Evolutionary conservation across 306 rosid species (phyloP), one percentile per base, ranked within the genome.

Genomic region (Comarum palustre): DNA sequence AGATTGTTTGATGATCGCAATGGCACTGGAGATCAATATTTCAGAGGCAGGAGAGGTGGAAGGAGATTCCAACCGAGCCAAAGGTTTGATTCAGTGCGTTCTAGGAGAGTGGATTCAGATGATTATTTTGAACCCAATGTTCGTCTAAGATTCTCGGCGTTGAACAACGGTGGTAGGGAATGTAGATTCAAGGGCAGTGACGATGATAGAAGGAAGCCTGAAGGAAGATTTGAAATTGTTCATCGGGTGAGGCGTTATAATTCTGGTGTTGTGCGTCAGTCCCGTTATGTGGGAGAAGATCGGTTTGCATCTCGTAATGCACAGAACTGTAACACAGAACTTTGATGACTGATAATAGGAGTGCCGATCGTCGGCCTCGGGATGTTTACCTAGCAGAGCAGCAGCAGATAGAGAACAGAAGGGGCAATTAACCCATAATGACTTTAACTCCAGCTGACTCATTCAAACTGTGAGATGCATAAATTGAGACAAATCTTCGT

Each of bases 1-100:
- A 77, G 77, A 54, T 77, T 82, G 79, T 73, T 73, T 24, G 85
- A 77, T 47, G 82, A 82, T 74, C 60, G 32, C 6, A 48, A 39
- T 42, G 66, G 42, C 14, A 42, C 46, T 68, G 42, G 4, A 46
- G 84, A 73, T 46, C 81, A 74, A 17, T 39, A 42, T 69, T 77
- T 77, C 77, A 77, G 70, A 78, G 77, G 79, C 19, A 63, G 82
- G 70, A 69, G 85, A 73, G 69, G 71, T 36, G 75, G 47, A 34
- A 73, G 82, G 39, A 66, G 72, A 38, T 74, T 73, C 68, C 79
- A 73, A 42, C 85, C 45, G 16, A 62, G 39, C 64, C 79, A 54
- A 31, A 73, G 85, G 72, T 69, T 69, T 57, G 82, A 81, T 42
- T 45, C 72, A 2, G 61, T 72, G 75, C 69, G 72, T 48, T 16